A percentile compares a stretch with the other conserved stretches of the same genome.
These are phyloP conservation scores for Kurtzmaniella quercitrusa DNA, from an alignment of 1,139 yeast genomes.

Conservation along the genomic window DNA sequence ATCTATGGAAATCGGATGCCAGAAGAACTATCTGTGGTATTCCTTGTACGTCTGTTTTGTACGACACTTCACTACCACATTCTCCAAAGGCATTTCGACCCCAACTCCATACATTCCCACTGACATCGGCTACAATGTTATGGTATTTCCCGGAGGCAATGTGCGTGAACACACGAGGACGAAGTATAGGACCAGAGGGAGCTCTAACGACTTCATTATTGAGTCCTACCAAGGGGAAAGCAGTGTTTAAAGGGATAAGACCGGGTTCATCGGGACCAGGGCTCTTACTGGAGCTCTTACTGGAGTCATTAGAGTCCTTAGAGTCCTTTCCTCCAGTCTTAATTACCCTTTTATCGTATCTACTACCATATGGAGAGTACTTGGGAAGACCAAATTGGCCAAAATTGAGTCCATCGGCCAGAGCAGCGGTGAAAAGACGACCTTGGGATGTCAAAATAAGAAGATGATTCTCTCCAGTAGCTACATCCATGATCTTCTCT, in stretches of 20 bases:
- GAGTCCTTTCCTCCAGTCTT: no score
- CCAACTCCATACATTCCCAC: constrained; percentile 73
- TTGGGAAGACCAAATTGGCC: constrained; percentile 86
- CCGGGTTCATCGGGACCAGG: no score
- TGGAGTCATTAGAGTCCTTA: no score
- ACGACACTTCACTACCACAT: constrained; percentile 66
- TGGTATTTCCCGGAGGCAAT: constrained; percentile 76
- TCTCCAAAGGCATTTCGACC: constrained; percentile 84
- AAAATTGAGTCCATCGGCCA: constrained; percentile 43
- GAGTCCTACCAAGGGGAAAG: constrained; percentile 32
- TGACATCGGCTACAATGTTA: constrained; percentile 59
- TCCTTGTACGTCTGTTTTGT: constrained; percentile 62
- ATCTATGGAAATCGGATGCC: constrained; percentile 16
- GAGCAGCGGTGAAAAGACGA: constrained; percentile 57
- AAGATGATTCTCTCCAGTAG: constrained; percentile 65
- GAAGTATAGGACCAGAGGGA: constrained; percentile 17
- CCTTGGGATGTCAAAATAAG: constrained; percentile 61
- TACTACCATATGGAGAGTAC: constrained; percentile 53
- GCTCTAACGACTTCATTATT: constrained; percentile 28
- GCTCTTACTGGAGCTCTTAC: no score
- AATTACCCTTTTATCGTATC: constrained; percentile 8
- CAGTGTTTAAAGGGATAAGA: constrained; percentile 23
- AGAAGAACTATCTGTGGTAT: constrained; percentile 56
- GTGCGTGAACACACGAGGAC: constrained; percentile 45
- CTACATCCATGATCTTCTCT: constrained; percentile 48